A percentile compares a stretch with the other conserved stretches of the same genome.
These are phyloP conservation scores for Omphalotus guepiniiformis DNA, from an alignment of 768 basidiomycete species.

Conservation along the genomic window DNA sequence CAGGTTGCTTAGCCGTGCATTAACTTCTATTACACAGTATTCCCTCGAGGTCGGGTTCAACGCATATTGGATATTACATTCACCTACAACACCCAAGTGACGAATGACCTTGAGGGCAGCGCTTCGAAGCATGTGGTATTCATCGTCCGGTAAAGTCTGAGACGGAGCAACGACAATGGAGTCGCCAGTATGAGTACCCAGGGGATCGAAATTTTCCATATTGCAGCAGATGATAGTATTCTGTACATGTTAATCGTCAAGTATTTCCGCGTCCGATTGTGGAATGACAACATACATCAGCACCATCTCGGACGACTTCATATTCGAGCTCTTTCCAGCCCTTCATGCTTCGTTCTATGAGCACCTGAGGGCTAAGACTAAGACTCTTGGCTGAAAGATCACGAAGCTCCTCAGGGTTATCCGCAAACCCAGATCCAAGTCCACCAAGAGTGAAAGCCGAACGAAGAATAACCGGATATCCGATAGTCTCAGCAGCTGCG, in stretches of 20 bases:
- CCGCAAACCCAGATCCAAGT: constrained; percentile 96
- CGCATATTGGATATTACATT: constrained; percentile 98
- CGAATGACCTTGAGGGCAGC: constrained; percentile 96
- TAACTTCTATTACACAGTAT: constrained; percentile 98
- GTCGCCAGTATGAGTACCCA: constrained; percentile 98
- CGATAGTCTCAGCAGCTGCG: constrained; percentile 84
- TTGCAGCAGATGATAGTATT: constrained; percentile 99
- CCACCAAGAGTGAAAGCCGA: constrained; percentile 97
- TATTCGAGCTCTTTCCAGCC: constrained; percentile 99
- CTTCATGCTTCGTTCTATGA: constrained; percentile 98
- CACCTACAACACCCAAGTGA: constrained; percentile 87
- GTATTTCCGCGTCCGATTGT: too few species aligned
- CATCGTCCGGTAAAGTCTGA: constrained; percentile 94
- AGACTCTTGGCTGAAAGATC: constrained; percentile 92
- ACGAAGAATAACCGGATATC: constrained; percentile 96
- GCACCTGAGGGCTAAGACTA: constrained; percentile 87
- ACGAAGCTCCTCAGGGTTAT: constrained; percentile 89
- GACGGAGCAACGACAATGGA: constrained; percentile 99
- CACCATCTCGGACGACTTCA: constrained; percentile 96
- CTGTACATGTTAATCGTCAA: constrained; percentile 32
- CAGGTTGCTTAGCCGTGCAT: constrained; percentile 72
- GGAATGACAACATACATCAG: constrained; percentile 66
- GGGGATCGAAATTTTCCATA: constrained; percentile 99
- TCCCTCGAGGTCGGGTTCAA: constrained; percentile 89
- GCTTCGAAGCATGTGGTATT: constrained; percentile 98